phyloP scores from a whole-genome alignment of 257 asterid genomes.

The Cynanchum wilfordii region DNA sequence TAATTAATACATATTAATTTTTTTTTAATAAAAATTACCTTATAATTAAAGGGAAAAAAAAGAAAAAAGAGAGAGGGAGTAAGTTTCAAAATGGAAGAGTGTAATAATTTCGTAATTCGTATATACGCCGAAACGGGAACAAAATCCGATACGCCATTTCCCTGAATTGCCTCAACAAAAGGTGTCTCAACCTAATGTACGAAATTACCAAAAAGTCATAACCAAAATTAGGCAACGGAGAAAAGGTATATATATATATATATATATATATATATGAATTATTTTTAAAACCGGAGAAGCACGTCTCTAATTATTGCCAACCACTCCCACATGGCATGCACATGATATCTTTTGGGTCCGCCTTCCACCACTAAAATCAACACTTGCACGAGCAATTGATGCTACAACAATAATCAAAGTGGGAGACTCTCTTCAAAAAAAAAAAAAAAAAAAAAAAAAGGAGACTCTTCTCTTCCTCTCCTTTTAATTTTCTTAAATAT shows the following conservation, averaged over 20 bases:
- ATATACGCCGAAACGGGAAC: too few relatives aligned
- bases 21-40: too few relatives aligned
- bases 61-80: too few relatives aligned
- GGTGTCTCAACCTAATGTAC: not conserved
- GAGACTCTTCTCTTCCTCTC: too few relatives aligned
- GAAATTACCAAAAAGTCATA: not conserved
- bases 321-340: conserved; percentile 38
- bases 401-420: conserved; percentile 4
- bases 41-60: too few relatives aligned
- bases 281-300: not conserved
- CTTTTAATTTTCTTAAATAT: too few relatives aligned
- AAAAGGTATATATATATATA: not conserved
- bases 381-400: conserved; percentile 7
- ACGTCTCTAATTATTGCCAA: conserved; percentile 28
- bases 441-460: too few relatives aligned
- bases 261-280: not conserved
- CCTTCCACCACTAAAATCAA: conserved; percentile 14
- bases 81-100: too few relatives aligned
- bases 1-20: too few relatives aligned
- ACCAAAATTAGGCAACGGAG: not conserved
- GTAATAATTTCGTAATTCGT: too few relatives aligned
- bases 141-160: not conserved
- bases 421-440: too few relatives aligned
- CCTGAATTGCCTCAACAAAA: not conserved
- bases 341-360: conserved; percentile 10